phyloP scores from a whole-genome alignment of 176 grass and related monocot species.

The Ampelocalamus luodianensis region DNA sequence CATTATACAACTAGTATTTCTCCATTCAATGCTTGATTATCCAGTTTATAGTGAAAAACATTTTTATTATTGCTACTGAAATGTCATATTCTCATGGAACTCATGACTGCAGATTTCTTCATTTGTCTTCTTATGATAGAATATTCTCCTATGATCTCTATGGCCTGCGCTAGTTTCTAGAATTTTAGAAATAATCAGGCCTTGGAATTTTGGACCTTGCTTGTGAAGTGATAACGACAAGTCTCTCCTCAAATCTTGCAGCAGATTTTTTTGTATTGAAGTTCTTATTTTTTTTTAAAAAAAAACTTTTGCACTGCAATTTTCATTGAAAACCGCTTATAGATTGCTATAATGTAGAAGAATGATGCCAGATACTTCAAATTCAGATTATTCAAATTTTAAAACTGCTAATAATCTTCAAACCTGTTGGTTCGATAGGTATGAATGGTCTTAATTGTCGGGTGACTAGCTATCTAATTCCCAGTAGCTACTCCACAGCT shows the following conservation, averaged over 20 bases:
- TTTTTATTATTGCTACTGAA: slow-evolving; percentile 11
- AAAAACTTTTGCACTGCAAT: neutral
- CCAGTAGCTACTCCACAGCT: neutral
- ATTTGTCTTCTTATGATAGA: slow-evolving; percentile 1
- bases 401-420: slow-evolving; percentile 11
- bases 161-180: neutral
- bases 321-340: neutral
- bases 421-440: neutral
- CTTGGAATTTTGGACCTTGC: neutral
- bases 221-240: neutral
- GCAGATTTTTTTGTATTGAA: neutral
- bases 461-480: slow-evolving; percentile 2
- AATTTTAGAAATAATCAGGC: neutral
- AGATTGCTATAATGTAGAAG: neutral
- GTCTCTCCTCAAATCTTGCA: neutral
- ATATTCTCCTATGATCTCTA: neutral
- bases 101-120: neutral
- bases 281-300: neutral
- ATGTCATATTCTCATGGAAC: slow-evolving; percentile 19
- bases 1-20: neutral
- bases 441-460: slow-evolving; percentile 8
- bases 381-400: slow-evolving; percentile 19
- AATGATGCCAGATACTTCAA: neutral
- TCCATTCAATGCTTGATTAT: neutral
- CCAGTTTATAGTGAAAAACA: slow-evolving; percentile 1